Evolutionary conservation across 2,329 filamentous ascomycete species (phyloP).

Genomic region (Pyricularia pennisetigena): DNA sequence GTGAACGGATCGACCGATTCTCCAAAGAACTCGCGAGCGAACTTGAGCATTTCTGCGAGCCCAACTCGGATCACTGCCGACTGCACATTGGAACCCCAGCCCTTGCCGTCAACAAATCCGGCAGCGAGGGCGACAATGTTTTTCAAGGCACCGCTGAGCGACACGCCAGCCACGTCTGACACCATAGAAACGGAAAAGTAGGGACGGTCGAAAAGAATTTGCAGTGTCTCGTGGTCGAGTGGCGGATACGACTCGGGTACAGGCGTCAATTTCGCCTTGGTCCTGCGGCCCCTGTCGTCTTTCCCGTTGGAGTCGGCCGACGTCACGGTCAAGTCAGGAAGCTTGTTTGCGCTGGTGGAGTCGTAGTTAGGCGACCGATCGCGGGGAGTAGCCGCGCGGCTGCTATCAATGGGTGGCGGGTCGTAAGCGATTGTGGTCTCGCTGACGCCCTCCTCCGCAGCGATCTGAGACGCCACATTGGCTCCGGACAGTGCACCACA

Average conservation of each 20-base stretch:
- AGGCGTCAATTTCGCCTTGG: slow-evolving; percentile 61
- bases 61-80: slow-evolving; percentile 97
- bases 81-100: slow-evolving; percentile 98
- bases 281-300: slow-evolving; percentile 57
- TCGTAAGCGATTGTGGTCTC: slow-evolving; percentile 97
- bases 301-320: slow-evolving; percentile 40
- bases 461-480: slow-evolving; percentile 94
- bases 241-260: slow-evolving; percentile 77
- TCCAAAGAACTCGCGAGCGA: slow-evolving; percentile 87
- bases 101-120: slow-evolving; percentile 88
- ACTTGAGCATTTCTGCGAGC: slow-evolving; percentile 91
- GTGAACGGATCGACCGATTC: slow-evolving; percentile 72
- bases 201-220: slow-evolving; percentile 82
- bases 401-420: slow-evolving; percentile 74
- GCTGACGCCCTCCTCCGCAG: slow-evolving; percentile 79
- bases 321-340: slow-evolving; percentile 41
- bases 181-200: slow-evolving; percentile 98
- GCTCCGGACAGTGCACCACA: slow-evolving; percentile 91
- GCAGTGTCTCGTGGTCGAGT: slow-evolving; percentile 75
- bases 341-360: slow-evolving; percentile 38
- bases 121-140: slow-evolving; percentile 93
- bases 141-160: slow-evolving; percentile 88
- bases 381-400: slow-evolving; percentile 57
- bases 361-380: slow-evolving; percentile 30
- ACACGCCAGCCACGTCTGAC: slow-evolving; percentile 91